Conservation (phyloP, 1,284 basidiomycete species). For the Phlebopus sp. region DNA sequence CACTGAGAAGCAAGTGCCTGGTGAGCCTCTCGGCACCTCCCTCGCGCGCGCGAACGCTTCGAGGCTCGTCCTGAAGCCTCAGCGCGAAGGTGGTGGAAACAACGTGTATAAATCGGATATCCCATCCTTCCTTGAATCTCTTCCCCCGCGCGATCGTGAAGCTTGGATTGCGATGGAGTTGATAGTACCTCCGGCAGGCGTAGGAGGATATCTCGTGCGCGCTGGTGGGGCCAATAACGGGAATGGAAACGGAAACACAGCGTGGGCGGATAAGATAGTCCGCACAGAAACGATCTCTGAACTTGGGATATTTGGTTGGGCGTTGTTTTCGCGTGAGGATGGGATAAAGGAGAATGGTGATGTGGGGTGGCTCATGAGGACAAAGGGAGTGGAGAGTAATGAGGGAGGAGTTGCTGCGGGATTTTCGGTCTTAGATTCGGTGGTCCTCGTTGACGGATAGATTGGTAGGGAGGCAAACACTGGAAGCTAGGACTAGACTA, state of each 20-base stretch:
- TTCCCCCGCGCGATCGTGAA: constrained; percentile 55
- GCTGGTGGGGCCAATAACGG: constrained; percentile 38
- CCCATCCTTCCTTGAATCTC: constrained; percentile 66
- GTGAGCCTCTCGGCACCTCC: constrained; percentile 23
- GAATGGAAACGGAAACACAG: constrained; percentile 24
- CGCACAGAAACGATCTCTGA: constrained; percentile 82
- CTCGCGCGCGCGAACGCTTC: constrained; percentile 52
- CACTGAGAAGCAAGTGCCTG: background rate
- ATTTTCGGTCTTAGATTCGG: constrained; percentile 82
- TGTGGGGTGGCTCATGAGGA: constrained; percentile 87
- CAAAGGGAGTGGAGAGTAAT: constrained; percentile 90
- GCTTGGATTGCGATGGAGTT: constrained; percentile 96
- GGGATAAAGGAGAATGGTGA: constrained; percentile 42
- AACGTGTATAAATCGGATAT: constrained; percentile 91
- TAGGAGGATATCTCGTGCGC: constrained; percentile 74
- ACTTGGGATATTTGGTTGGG: constrained; percentile 90
- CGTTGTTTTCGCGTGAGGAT: constrained; percentile 61
- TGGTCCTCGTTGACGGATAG: constrained; percentile 56
- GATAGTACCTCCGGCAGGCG: constrained; percentile 70
- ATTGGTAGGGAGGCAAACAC: too few relatives aligned
- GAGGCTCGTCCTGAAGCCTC: constrained; percentile 88
- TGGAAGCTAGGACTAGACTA: too few relatives aligned
- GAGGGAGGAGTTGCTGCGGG: constrained; percentile 95
- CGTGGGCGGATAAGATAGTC: constrained; percentile 28
- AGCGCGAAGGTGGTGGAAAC: constrained; percentile 96